phyloP scores from a whole-genome alignment of 108 stramenopile species.

The Stephanodiscus triporus region DNA sequence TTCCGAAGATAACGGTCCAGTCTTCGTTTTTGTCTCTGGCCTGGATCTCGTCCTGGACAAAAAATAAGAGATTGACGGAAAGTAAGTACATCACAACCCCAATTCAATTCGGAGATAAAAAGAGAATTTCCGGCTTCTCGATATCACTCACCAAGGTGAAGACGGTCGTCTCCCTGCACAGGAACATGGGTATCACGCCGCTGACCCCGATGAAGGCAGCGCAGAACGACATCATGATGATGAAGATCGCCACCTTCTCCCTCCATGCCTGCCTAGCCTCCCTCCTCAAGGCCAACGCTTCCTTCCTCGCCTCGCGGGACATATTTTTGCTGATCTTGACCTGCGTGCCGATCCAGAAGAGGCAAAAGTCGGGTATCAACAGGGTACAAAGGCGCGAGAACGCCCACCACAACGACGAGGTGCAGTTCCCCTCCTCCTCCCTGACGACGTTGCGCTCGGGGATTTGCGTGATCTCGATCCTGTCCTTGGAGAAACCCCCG shows the following conservation, averaged over 20 bases:
- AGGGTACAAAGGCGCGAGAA: conserved; percentile 42
- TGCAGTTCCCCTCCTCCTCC: conserved; percentile 18
- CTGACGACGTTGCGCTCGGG: conserved; percentile 47
- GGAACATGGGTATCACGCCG: conserved; percentile 50
- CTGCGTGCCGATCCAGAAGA: conserved; percentile 25
- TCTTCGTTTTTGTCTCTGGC: conserved; percentile 42
- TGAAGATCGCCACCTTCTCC: conserved; percentile 55
- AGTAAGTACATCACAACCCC: background rate
- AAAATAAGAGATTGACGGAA: background rate
- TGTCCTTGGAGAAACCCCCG: conserved; percentile 25
- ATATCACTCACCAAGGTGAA: conserved; percentile 48
- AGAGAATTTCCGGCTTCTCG: too few species aligned
- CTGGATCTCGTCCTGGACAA: conserved; percentile 37
- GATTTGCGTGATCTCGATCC: conserved; percentile 44
- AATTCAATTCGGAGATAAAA: background rate
- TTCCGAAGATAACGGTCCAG: conserved; percentile 55
- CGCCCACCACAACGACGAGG: conserved; percentile 22
- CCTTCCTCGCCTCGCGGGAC: conserved; percentile 8
- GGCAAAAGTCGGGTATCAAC: conserved; percentile 29
- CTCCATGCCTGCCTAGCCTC: conserved; percentile 54
- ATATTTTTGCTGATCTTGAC: conserved; percentile 20
- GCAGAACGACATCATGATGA: conserved; percentile 37
- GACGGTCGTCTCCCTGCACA: conserved; percentile 44
- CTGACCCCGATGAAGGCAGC: conserved; percentile 50
- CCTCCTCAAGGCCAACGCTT: conserved; percentile 9